Base-by-base conservation (phyloP, 306 rosid genomes). In the Prunus armeniaca region DNA sequence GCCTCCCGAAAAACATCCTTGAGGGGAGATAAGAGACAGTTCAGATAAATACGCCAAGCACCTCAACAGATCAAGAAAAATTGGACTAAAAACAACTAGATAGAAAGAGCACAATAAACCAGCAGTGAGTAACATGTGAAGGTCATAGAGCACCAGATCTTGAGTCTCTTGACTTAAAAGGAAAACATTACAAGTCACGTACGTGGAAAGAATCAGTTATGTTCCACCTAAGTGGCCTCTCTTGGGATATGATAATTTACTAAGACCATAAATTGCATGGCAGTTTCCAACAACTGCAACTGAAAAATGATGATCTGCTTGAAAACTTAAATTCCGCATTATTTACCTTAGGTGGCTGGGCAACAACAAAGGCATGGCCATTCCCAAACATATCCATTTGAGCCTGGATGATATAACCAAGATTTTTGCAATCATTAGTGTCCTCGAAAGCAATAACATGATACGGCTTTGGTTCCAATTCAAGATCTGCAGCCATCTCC, bases 401-500 rank as follows among this genome's bases (percentile, higher is more conserved):
- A 78, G 98, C 84, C 83, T 95, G 97, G 82, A 95, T 86, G 78
- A 95, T 89, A 77, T 85, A 90, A 81, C 98, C 89, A 64, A 94
- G 84, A 74, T 89, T 92, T 86, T 92, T 95, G 87, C 97, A 90
- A 80, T 95, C 97, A 82, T 82, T 72, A 13, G 89, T 77, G 79
- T 92, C 89, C 88, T 95, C 93, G 49, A 95, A 95, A 88, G 96
- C 91, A 80, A 95, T 90, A 73, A 89, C 88, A 72, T 95, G 97
- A 85, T 76, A 78, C 17, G 98, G 98, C 84, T 90, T 95, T 27
- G 98, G 98, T 71, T 95, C 93, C 85, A 92, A 77, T 86, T 92
- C 97, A 87, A 95, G 97, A 81, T 92, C 98, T 27, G 65, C 24
- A 34, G 98, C 97, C 98, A 95, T 95, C 93, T 95, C 98, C 83